Evolutionary conservation across 495 filamentous ascomycete species (phyloP).

Genomic region (Massariosphaeria phaeospora): DNA sequence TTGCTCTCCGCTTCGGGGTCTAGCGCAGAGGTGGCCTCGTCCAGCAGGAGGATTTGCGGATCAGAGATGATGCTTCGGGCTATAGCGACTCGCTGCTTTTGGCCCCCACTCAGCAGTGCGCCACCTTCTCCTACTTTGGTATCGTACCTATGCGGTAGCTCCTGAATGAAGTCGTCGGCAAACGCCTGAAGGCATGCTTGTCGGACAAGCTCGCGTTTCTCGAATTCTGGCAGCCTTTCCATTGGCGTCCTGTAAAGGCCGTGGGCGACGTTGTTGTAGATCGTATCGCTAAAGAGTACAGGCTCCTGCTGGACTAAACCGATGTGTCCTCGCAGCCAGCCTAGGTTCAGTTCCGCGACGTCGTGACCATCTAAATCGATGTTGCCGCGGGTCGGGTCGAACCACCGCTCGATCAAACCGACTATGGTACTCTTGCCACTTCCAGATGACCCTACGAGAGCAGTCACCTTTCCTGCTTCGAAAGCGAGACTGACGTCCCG

Average conservation of each 20-base stretch:
- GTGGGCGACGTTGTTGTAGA: constrained; percentile 60
- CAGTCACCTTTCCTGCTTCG: constrained; percentile 35
- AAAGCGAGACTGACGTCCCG: constrained; percentile 27
- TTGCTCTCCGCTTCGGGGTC: constrained; percentile 52
- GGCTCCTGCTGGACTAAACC: constrained; percentile 45
- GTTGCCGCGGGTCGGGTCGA: constrained; percentile 39
- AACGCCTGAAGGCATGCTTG: constrained; percentile 58
- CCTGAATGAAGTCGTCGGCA: constrained; percentile 57
- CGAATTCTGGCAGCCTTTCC: constrained; percentile 48
- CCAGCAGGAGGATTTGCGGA: constrained; percentile 31
- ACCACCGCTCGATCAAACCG: constrained; percentile 30
- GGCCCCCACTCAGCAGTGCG: constrained; percentile 1
- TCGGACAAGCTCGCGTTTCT: constrained; percentile 53
- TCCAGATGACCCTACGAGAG: constrained; percentile 36
- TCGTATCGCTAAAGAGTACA: constrained; percentile 63
- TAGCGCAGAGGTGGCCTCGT: constrained; percentile 45
- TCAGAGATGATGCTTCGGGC: constrained; percentile 33
- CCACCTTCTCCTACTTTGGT: constrained; percentile 29
- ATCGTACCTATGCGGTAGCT: constrained; percentile 41
- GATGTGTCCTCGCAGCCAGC: constrained; percentile 21
- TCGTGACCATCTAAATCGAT: constrained; percentile 46
- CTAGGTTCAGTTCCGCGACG: constrained; percentile 46
- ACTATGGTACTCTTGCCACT: constrained; percentile 39
- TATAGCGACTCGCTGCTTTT: constrained; percentile 33
- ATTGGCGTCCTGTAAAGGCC: constrained; percentile 59